A percentile compares a stretch with the other conserved stretches of the same genome.
These are phyloP conservation scores for Lentinula edodes DNA, from an alignment of 768 basidiomycete genomes.

Conservation along the genomic window DNA sequence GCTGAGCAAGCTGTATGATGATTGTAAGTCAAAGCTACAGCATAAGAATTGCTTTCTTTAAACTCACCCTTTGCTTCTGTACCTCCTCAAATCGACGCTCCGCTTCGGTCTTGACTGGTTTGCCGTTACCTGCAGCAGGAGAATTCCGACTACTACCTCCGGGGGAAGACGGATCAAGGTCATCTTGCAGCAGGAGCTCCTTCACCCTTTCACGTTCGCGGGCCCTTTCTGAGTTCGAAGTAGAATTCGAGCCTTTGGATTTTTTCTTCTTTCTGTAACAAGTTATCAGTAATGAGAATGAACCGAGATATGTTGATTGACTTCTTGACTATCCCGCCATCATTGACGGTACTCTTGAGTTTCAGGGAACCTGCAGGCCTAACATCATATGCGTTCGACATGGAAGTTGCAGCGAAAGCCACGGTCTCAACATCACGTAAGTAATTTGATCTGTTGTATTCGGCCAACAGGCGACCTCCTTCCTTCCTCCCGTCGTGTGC, in stretches of 20 bases:
- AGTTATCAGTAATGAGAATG: constrained; percentile 7
- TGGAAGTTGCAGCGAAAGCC: constrained; percentile 24
- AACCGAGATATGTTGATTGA: constrained; percentile 26
- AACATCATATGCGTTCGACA: constrained; percentile 77
- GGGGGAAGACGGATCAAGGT: constrained; percentile 37
- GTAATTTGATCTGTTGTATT: constrained; percentile 4
- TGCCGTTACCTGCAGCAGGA: constrained; percentile 44
- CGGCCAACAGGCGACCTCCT: constrained; percentile 8
- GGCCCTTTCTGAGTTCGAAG: constrained; percentile 29
- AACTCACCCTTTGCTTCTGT: constrained; percentile 72
- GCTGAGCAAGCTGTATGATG: constrained; percentile 54
- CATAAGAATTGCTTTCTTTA: neutral
- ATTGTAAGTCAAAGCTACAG: constrained; percentile 4
- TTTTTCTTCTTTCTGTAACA: constrained; percentile 81
- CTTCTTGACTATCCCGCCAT: constrained; percentile 84
- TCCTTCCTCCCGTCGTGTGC: constrained; percentile 9
- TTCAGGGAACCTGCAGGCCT: constrained; percentile 86
- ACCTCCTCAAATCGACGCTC: constrained; percentile 85
- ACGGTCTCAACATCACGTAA: neutral
- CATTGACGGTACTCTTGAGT: constrained; percentile 76
- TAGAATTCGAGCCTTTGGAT: constrained; percentile 47
- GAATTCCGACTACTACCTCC: constrained; percentile 57
- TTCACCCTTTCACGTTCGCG: constrained; percentile 43
- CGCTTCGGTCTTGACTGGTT: constrained; percentile 71
- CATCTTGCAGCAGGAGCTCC: constrained; percentile 45